Evolutionary conservation across 73 alveolate species (phyloP), one percentile per base, ranked within the genome.

Genomic region (Diophrys appendiculata): DNA sequence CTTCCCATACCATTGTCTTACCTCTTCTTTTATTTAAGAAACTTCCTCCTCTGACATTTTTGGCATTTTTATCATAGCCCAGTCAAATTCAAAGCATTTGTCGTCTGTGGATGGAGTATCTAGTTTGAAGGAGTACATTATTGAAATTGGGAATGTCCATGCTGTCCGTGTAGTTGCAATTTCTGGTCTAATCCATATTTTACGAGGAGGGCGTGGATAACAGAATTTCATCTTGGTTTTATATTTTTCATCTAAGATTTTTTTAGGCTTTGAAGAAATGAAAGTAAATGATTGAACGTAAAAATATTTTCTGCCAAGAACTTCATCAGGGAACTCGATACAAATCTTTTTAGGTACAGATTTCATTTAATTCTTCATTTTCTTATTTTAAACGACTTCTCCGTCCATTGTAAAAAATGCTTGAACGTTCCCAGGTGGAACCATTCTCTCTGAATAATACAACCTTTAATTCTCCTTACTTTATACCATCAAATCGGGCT

Each of bases 1-100:
- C 14, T 68, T 72, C 52, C 52, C 67, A 69, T 78, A 79, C 1
- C 78, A 52, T 13, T 64, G 31, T 29, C 86, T 22, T 1, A 73
- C 52, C 64, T 64, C 90, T 35, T 72, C 83, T 73, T 86, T 78
- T 1, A 80, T 64, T 0, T 5, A 69, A 1, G 33, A 29, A 73
- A 52, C 54, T 85, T 85, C 92, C 13, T 76, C 92, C 52, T 85
- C 92, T 1, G 86, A 33, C 86, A 85, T 54, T 43, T 80, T 86
- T 0, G 93, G 93, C 22, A 78, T 68, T 65, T 78, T 79, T 72
- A 86, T 67, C 29, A 25, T 27, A 18, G 73, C 54, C 89, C 89
- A 86, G 72, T 86, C 93, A 29, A 54, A 79, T 72, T 86, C 93
- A 80, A 86, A 86, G 69, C 93, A 86, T 31, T 86, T 81, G 29